Evolutionary conservation across 768 basidiomycete genomes (phyloP).

Genomic region (Auriscalpium orientale): DNA sequence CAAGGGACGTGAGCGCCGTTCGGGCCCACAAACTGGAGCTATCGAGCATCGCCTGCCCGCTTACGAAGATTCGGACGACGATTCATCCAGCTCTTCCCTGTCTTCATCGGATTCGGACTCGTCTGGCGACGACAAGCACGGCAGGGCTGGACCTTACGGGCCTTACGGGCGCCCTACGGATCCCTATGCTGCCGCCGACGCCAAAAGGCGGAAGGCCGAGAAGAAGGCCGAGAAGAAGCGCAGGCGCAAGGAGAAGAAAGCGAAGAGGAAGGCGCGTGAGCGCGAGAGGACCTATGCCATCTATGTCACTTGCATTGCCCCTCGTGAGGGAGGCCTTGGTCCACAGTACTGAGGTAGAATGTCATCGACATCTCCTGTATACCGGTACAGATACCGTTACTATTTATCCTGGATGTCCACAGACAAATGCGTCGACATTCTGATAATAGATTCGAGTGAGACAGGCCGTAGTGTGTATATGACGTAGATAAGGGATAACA

Average conservation of each 20-base stretch:
- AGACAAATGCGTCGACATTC: no score
- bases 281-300: slow-evolving; percentile 57
- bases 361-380: no score
- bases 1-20: slow-evolving; percentile 70
- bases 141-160: slow-evolving; percentile 20
- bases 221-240: slow-evolving; percentile 53
- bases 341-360: slow-evolving; percentile 6
- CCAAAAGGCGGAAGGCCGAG: slow-evolving; percentile 44
- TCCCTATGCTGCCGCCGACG: slow-evolving; percentile 43
- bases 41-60: slow-evolving; percentile 50
- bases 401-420: no score
- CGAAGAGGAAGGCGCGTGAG: slow-evolving; percentile 49
- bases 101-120: slow-evolving; percentile 25
- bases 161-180: slow-evolving; percentile 23
- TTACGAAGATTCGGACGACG: slow-evolving; percentile 31
- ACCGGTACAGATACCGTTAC: no score
- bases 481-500: background rate
- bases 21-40: slow-evolving; percentile 50
- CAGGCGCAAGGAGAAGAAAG: slow-evolving; percentile 57
- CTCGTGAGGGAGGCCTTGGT: slow-evolving; percentile 15
- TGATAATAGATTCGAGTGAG: no score
- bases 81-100: slow-evolving; percentile 32
- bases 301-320: slow-evolving; percentile 47
- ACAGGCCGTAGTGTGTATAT: no score
- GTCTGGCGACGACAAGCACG: slow-evolving; percentile 34